These are phyloP conservation scores for Ustilago hordei DNA, from an alignment of 1,284 basidiomycete genomes.

Conservation along the genomic window DNA sequence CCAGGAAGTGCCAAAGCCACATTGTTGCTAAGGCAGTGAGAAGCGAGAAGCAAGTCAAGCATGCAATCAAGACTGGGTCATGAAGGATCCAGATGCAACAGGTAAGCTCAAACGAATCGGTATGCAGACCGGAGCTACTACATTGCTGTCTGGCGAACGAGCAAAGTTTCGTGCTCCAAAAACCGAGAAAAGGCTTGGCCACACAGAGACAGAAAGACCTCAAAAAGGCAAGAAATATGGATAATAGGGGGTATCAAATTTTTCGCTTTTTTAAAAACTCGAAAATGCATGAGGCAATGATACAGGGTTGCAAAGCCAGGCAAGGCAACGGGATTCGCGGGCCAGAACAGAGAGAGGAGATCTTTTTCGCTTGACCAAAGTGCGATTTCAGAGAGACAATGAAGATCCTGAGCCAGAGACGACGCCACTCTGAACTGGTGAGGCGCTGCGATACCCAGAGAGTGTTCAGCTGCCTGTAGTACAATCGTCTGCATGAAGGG, in stretches of 20 bases:
- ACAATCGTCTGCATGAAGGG: conserved; percentile 1
- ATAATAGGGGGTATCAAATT: too few relatives aligned
- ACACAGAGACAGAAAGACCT: not conserved
- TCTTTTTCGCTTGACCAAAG: conserved; percentile 11
- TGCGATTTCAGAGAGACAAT: conserved; percentile 11
- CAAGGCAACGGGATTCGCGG: too few relatives aligned
- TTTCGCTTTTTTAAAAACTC: too few relatives aligned
- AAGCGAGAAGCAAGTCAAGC: conserved; percentile 6
- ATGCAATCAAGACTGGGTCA: conserved; percentile 8
- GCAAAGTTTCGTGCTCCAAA: not conserved
- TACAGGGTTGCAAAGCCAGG: too few relatives aligned
- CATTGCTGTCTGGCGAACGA: not conserved
- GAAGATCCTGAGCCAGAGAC: conserved; percentile 11
- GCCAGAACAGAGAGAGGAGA: not conserved
- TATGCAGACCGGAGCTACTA: conserved; percentile 16
- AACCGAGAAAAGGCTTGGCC: not conserved
- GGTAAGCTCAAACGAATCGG: conserved; percentile 7
- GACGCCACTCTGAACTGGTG: conserved; percentile 3
- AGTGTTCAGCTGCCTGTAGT: not conserved
- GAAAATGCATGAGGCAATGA: too few relatives aligned
- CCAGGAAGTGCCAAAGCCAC: conserved; percentile 7
- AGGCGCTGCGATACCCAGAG: not conserved
- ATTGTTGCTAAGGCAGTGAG: not conserved
- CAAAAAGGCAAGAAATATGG: not conserved
- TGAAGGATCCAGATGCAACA: conserved; percentile 11